Evolutionary conservation across 1,284 basidiomycete genomes (phyloP).

Genomic region (Pascua sp.): DNA sequence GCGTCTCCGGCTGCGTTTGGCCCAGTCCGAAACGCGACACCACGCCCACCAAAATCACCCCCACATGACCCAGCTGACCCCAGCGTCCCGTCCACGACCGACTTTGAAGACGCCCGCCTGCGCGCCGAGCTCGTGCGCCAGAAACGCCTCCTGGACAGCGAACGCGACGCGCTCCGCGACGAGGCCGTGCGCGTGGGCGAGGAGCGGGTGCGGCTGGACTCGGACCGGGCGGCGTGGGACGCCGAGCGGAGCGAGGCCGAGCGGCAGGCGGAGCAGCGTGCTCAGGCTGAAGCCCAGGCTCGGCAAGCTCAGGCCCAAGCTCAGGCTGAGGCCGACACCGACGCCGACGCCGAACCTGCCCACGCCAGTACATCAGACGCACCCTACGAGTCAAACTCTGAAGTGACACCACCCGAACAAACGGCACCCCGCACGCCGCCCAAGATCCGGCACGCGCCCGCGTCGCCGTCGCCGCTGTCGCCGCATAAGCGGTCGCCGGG

Average conservation of each 20-base stretch:
- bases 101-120: slow-evolving; percentile 21
- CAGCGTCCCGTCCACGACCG: slow-evolving; percentile 13
- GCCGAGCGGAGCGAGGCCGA: slow-evolving; percentile 55
- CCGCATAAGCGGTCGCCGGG: slow-evolving; percentile 24
- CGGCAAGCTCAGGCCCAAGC: neutral
- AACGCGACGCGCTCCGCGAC: slow-evolving; percentile 64
- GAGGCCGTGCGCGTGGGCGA: slow-evolving; percentile 61
- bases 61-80: neutral
- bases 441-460: slow-evolving; percentile 13
- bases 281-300: slow-evolving; percentile 32
- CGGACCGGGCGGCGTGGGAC: slow-evolving; percentile 57
- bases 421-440: slow-evolving; percentile 11
- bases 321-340: slow-evolving; percentile 1
- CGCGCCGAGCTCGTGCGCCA: slow-evolving; percentile 31
- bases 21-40: too few relatives aligned
- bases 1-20: too few relatives aligned
- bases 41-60: too few relatives aligned
- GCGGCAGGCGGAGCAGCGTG: slow-evolving; percentile 30
- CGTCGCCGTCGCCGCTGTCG: slow-evolving; percentile 38
- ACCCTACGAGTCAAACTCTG: slow-evolving; percentile 2
- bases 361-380: neutral
- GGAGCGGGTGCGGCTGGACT: slow-evolving; percentile 57
- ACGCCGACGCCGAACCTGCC: neutral
- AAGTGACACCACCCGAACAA: neutral
- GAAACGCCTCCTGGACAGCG: slow-evolving; percentile 57